Percentiles rank a stretch among this genome's conserved stretches.
Conservation (phyloP, 306 rosid species). For the Pyrus pyrifolia region DNA sequence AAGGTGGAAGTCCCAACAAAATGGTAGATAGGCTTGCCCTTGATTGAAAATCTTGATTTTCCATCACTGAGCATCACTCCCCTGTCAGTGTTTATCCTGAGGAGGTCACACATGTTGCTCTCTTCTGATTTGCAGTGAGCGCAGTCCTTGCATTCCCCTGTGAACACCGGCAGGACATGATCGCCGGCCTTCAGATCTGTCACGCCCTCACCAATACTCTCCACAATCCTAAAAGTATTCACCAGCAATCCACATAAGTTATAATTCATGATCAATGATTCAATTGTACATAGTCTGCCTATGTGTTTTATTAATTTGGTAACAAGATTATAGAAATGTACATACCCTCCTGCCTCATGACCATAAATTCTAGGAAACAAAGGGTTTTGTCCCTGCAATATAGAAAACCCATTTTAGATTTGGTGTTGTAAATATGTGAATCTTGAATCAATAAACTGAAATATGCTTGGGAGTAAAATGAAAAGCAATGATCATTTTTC, state of each 20-base stretch:
- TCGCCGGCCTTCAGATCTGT: conserved; percentile 72
- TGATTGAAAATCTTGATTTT: conserved; percentile 56
- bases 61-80: conserved; percentile 66
- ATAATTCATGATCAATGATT: no score
- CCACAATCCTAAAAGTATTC: conserved; percentile 35
- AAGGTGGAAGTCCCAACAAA: conserved; percentile 88
- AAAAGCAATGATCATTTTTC: not conserved
- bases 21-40: conserved; percentile 70
- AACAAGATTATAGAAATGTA: not conserved
- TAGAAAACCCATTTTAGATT: not conserved
- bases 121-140: conserved; percentile 75
- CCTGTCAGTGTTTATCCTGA: conserved; percentile 81
- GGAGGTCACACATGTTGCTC: conserved; percentile 90
- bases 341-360: conserved; percentile 95
- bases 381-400: conserved; percentile 68
- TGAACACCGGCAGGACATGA: conserved; percentile 88
- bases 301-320: not conserved
- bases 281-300: no score
- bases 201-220: conserved; percentile 90
- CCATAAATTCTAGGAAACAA: conserved; percentile 90
- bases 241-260: no score
- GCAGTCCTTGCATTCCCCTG: conserved; percentile 92
- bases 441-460: not conserved
- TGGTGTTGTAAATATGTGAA: not conserved
- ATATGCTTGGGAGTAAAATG: no score